Conservation (phyloP, 2,329 filamentous ascomycete species). For the Microdochium nivale region DNA sequence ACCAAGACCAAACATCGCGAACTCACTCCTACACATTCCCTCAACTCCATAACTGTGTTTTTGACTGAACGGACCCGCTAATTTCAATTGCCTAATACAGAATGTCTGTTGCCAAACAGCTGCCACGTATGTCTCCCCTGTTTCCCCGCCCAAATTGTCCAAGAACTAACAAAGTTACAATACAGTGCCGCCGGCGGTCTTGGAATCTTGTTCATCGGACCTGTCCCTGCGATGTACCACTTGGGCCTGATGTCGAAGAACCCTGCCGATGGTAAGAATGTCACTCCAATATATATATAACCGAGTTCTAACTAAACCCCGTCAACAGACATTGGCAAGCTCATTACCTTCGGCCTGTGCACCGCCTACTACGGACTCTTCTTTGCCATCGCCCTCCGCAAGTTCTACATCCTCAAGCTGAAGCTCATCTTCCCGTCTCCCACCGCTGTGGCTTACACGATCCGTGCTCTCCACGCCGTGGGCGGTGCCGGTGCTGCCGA, state of each 20-base stretch:
- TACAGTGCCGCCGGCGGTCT: conserved; percentile 31
- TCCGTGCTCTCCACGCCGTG: conserved; percentile 46
- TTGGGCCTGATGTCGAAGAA: conserved; percentile 27
- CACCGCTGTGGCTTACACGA: conserved; percentile 50
- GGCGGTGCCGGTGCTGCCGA: conserved; percentile 38
- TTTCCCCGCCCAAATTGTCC: no score
- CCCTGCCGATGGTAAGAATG: conserved; percentile 21
- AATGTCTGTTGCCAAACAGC: conserved; percentile 40
- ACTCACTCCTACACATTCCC: no score
- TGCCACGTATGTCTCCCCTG: conserved; percentile 19
- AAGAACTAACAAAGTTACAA: no score
- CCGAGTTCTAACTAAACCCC: no score
- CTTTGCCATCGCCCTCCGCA: conserved; percentile 42
- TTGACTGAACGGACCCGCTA: no score
- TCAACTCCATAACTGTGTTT: no score
- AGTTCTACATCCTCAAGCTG: conserved; percentile 50
- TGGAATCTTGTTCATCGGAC: conserved; percentile 35
- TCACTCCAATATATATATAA: no score
- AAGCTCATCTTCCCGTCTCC: conserved; percentile 50
- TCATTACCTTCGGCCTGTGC: conserved; percentile 41
- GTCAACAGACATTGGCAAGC: conserved; percentile 33
- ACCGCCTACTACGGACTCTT: conserved; percentile 45
- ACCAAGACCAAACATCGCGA: no score
- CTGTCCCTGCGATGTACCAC: conserved; percentile 37
- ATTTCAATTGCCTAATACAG: conserved; percentile 10